Percentiles rank a stretch among this genome's conserved stretches.
Evolutionary conservation across 805 yeast species (phyloP).

Genomic region (Yamadazyma ubonensis): DNA sequence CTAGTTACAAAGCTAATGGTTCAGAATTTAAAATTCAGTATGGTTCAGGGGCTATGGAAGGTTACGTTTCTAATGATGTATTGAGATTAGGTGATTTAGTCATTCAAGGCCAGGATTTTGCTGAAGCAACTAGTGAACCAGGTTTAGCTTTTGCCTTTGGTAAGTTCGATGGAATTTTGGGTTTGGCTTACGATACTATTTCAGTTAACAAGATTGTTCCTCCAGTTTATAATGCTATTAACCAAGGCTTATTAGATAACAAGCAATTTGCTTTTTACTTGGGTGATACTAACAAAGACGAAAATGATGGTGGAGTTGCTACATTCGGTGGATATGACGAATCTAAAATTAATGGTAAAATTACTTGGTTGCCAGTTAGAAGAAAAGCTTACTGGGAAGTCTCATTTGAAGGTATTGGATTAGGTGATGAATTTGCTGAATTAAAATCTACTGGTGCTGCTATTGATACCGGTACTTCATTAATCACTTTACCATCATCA

Average conservation of each 20-base stretch:
- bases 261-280: conserved; percentile 87
- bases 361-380: conserved; percentile 96
- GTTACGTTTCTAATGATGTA: conserved; percentile 85
- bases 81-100: conserved; percentile 78
- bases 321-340: conserved; percentile 94
- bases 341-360: conserved; percentile 71
- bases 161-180: conserved; percentile 96
- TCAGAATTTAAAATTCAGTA: conserved; percentile 81
- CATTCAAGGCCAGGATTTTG: conserved; percentile 89
- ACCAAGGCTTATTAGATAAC: conserved; percentile 76
- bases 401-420: conserved; percentile 80
- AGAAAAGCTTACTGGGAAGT: conserved; percentile 99
- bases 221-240: conserved; percentile 87
- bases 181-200: conserved; percentile 90
- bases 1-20: conserved; percentile 85
- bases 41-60: conserved; percentile 92
- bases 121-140: conserved; percentile 96
- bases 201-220: conserved; percentile 89
- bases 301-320: conserved; percentile 81
- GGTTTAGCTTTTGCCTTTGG: conserved; percentile 98
- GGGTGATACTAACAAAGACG: conserved; percentile 70
- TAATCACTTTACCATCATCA: conserved; percentile 91
- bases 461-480: conserved; percentile 97
- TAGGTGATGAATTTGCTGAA: conserved; percentile 89
- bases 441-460: conserved; percentile 90